phyloP scores from a whole-genome alignment of 2,329 filamentous ascomycete species.

The Colletotrichum musicola region DNA sequence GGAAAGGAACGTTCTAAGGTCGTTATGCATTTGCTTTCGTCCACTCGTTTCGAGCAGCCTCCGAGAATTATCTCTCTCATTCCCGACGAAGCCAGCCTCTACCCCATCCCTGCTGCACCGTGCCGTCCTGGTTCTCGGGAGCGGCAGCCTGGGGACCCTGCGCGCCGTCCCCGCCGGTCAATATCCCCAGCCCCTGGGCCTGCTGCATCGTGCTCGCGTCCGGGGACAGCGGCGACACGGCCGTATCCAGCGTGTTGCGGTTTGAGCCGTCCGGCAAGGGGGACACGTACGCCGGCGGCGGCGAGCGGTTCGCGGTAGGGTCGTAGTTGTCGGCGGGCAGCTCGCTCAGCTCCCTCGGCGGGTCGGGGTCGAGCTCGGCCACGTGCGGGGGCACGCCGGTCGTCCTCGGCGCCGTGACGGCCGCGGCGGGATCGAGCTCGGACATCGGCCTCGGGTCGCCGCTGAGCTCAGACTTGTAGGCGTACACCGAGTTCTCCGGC shows the following conservation, averaged over 20 bases:
- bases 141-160: not conserved
- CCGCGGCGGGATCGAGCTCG: constrained; percentile 30
- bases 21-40: not conserved
- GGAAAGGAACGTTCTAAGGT: not conserved
- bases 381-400: constrained; percentile 9
- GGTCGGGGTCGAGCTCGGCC: constrained; percentile 22
- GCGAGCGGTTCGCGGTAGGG: constrained; percentile 9
- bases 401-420: not conserved
- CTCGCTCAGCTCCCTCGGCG: constrained; percentile 15
- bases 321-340: constrained; percentile 32
- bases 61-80: not conserved
- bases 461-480: constrained; percentile 31
- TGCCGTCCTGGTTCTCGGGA: not conserved
- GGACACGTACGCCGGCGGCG: constrained; percentile 29
- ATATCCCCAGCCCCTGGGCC: constrained; percentile 1
- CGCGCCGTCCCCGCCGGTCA: not conserved
- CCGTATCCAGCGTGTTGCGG: constrained; percentile 15
- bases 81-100: not conserved
- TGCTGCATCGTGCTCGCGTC: constrained; percentile 4
- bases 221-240: constrained; percentile 28
- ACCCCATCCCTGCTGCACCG: not conserved
- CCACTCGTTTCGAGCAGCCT: not conserved
- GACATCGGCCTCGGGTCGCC: constrained; percentile 20
- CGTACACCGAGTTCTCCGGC: constrained; percentile 4
- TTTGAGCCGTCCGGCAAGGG: not conserved